A percentile compares a stretch with the other conserved stretches of the same genome.
Conservation (phyloP, 352 stramenopile species). For the Globisporangium radiosum region DNA sequence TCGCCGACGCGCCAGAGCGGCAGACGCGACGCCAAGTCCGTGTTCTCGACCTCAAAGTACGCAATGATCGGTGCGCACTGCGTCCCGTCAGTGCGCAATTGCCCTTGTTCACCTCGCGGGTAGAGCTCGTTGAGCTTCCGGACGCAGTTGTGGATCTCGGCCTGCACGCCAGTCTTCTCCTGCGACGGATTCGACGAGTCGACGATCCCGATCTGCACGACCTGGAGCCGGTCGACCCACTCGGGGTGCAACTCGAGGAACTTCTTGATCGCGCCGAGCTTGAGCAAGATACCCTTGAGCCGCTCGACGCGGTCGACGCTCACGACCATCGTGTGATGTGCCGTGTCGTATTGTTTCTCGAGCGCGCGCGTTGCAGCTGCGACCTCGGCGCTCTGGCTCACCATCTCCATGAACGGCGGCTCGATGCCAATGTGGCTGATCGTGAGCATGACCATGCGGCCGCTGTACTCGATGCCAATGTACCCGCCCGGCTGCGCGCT, state of each 20-base stretch:
- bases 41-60: constrained; percentile 78
- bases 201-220: constrained; percentile 79
- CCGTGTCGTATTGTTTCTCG: constrained; percentile 41
- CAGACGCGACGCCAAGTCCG: constrained; percentile 63
- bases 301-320: constrained; percentile 95
- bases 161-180: constrained; percentile 55
- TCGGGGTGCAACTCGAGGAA: constrained; percentile 87
- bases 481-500: constrained; percentile 89
- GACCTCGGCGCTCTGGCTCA: constrained; percentile 51
- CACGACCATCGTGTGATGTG: constrained; percentile 81
- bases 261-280: constrained; percentile 94
- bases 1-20: constrained; percentile 70
- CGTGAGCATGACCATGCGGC: constrained; percentile 94
- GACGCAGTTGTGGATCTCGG: constrained; percentile 52
- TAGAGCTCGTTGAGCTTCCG: constrained; percentile 73
- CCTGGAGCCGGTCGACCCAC: constrained; percentile 77
- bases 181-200: constrained; percentile 68
- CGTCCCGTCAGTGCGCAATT: no score
- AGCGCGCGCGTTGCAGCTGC: constrained; percentile 36
- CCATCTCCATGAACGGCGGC: constrained; percentile 73
- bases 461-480: constrained; percentile 95
- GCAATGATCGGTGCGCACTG: constrained; percentile 46
- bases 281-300: constrained; percentile 96
- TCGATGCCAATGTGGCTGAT: constrained; percentile 98
- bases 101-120: constrained; percentile 5